Evolutionary conservation across 2,329 filamentous ascomycete genomes (phyloP).

Genomic region (Lasiodiplodia gonubiensis): DNA sequence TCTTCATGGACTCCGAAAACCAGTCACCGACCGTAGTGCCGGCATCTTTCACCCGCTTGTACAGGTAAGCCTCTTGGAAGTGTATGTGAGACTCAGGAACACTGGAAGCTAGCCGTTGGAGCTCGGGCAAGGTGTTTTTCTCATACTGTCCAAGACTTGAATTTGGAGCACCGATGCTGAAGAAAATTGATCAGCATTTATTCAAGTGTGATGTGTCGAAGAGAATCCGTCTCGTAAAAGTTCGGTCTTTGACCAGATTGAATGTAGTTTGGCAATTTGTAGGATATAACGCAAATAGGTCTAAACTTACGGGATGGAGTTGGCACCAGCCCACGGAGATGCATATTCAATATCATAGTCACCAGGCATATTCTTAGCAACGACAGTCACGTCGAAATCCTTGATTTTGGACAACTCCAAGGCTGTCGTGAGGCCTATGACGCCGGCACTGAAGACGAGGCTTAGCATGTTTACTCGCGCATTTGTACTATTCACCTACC

Average conservation of each 20-base stretch:
- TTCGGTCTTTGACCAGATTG: no score
- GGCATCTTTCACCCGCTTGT: slow-evolving; percentile 69
- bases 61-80: slow-evolving; percentile 67
- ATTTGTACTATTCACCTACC: slow-evolving; percentile 44
- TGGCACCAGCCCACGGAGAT: slow-evolving; percentile 87
- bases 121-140: slow-evolving; percentile 52
- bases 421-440: slow-evolving; percentile 70
- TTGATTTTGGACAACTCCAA: slow-evolving; percentile 64
- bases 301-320: slow-evolving; percentile 63
- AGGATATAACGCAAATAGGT: no score
- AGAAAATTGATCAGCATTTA: neutral
- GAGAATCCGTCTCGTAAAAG: no score
- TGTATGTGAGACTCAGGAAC: slow-evolving; percentile 81
- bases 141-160: slow-evolving; percentile 50
- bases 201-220: no score
- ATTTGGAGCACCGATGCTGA: slow-evolving; percentile 48
- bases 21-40: slow-evolving; percentile 59
- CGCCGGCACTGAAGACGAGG: slow-evolving; percentile 60
- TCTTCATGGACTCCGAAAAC: slow-evolving; percentile 70
- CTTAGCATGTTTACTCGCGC: neutral
- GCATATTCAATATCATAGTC: slow-evolving; percentile 92
- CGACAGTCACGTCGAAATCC: slow-evolving; percentile 67
- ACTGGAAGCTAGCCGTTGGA: slow-evolving; percentile 56
- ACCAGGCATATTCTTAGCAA: slow-evolving; percentile 90
- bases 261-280: no score